Base-by-base conservation (phyloP, 2,329 filamentous ascomycete species). In the Sporothrix dimorphospora region DNA sequence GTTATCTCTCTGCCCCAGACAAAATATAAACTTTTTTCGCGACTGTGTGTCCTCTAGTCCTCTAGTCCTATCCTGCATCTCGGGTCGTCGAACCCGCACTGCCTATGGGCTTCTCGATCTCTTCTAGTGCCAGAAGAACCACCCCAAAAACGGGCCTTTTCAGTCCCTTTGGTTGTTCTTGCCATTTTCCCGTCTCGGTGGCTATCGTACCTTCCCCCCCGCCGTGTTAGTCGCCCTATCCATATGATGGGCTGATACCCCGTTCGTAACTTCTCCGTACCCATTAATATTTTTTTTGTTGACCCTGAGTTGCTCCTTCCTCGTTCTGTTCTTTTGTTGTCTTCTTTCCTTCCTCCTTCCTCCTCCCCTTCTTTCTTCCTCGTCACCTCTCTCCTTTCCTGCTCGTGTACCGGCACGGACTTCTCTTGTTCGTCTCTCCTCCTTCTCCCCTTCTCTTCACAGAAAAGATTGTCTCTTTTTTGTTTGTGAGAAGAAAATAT, bases 1-100 rank as follows among this genome's bases (percentile, higher is more conserved):
- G 34, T 47, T 69, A 57, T 59, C 51, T 69, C 67, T 42, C 40
- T 45, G 59, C 59, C 66, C 67, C 67, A 47, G 67, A 69, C 51
- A 65, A 65, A 45, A 42, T 40, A 4, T 7, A 42, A 42, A 14
- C 38, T 14, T 42, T 63, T 63, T 24, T 27, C 57, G 34, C 34
- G n/a, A 8, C 2, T 65, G 59, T 45, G 34, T 16, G 55, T 21
- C n/a, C 45, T 38, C 21, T 65, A 38, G n/a, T 38, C 21, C 38
- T 45, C 12, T 45, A 21, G 59, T 40, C 38, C 38, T 65, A 38
- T 65, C 38, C 24, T 49, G 45, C 63, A 24, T 67, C 42, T 47
- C 24, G 21, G 38, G 21, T 65, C 63, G 61, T 47, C 40, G 40
- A 65, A 65, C 61, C 61, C 21, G 38, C 21, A n/a, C 38, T 40